Conservation (phyloP, 345 rosid species). For the Hypericum androsaemum region DNA sequence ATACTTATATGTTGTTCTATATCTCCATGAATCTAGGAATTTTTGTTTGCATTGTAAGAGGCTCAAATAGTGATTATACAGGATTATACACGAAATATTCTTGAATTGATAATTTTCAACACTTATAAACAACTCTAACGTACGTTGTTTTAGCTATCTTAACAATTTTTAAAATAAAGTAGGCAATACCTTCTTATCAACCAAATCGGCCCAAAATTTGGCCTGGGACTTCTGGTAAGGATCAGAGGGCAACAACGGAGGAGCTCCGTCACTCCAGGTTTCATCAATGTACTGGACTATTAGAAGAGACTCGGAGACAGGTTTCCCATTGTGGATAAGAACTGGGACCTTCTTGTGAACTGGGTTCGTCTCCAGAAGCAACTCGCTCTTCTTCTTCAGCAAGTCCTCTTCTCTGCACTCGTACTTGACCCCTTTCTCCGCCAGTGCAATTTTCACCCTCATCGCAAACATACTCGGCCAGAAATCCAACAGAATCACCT, state of each 20-base stretch:
- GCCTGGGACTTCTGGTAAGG: not conserved
- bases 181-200: not conserved
- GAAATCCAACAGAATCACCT: not conserved
- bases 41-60: too few species aligned
- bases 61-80: too few species aligned
- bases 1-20: too few species aligned
- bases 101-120: too few species aligned
- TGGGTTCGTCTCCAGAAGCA: constrained; percentile 1
- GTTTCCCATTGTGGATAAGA: not conserved
- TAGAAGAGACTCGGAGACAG: not conserved
- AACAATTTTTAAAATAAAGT: not conserved
- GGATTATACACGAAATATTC: too few species aligned
- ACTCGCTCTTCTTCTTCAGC: not conserved
- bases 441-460: not conserved
- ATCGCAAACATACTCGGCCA: not conserved
- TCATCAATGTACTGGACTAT: not conserved
- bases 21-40: too few species aligned
- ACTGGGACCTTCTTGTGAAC: not conserved
- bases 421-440: not conserved
- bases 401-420: not conserved
- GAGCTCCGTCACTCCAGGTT: not conserved
- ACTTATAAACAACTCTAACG: too few species aligned
- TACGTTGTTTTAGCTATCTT: too few species aligned
- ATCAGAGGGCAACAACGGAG: not conserved
- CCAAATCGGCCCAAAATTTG: not conserved